Percentiles rank a stretch among this genome's conserved stretches.
Evolutionary conservation across 75 land plant species (phyloP).

Genomic region (Sequoiadendron giganteum): DNA sequence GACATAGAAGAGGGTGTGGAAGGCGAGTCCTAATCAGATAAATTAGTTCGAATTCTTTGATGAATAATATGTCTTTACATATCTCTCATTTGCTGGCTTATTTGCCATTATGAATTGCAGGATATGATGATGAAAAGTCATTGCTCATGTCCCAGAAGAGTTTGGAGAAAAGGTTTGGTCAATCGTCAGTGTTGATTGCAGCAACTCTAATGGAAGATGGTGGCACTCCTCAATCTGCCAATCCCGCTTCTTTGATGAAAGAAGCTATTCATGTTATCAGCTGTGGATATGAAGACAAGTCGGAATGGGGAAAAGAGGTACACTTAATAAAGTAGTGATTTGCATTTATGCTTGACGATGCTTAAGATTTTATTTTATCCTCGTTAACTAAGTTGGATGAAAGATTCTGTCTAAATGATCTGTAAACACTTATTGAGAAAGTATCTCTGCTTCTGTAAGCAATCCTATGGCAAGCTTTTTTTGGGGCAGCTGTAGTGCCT

Average conservation of each 20-base stretch:
- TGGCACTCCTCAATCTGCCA: conserved; percentile 78
- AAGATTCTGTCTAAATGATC: background rate
- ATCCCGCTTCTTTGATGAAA: conserved; percentile 74
- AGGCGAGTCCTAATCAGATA: conserved; percentile 31
- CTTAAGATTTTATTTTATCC: background rate
- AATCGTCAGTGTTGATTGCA: conserved; percentile 91
- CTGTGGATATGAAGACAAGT: conserved; percentile 97
- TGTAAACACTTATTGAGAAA: background rate
- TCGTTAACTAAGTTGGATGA: background rate
- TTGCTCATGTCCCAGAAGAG: conserved; percentile 83
- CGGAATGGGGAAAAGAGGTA: conserved; percentile 99
- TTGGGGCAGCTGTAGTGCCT: background rate
- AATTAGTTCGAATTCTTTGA: background rate
- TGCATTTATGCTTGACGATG: background rate
- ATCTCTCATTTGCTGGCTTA: background rate
- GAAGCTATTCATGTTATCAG: conserved; percentile 99
- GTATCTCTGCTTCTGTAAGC: background rate
- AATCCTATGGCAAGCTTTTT: background rate
- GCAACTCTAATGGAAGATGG: conserved; percentile 88
- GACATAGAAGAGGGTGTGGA: conserved; percentile 88
- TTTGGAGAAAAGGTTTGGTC: conserved; percentile 93
- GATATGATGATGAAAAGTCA: conserved; percentile 83
- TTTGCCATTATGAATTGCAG: conserved; percentile 35
- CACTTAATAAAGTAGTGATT: background rate
- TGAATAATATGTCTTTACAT: background rate